These are phyloP conservation scores for Cystobasidium ongulense DNA, from an alignment of 768 basidiomycete genomes.

Conservation along the genomic window DNA sequence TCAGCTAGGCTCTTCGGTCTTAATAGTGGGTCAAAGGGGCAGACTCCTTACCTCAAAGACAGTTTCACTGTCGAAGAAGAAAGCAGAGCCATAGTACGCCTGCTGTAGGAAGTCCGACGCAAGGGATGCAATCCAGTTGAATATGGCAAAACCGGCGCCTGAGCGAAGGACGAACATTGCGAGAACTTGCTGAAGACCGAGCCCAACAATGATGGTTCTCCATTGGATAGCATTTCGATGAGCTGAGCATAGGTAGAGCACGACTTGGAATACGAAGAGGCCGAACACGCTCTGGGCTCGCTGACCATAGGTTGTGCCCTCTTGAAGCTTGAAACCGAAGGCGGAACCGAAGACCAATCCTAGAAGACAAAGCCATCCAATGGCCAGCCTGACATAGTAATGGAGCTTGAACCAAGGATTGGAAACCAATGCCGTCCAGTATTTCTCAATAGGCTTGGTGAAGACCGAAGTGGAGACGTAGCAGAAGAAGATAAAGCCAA, in stretches of 20 bases:
- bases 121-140: conserved; percentile 59
- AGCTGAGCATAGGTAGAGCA: conserved; percentile 63
- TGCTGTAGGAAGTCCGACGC: conserved; percentile 70
- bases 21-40: too few relatives aligned
- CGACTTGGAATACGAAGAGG: conserved; percentile 66
- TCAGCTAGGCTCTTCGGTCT: neutral
- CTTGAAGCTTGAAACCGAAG: conserved; percentile 52
- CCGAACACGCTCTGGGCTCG: conserved; percentile 63
- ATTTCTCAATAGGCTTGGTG: conserved; percentile 60
- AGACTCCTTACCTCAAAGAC: conserved; percentile 51
- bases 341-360: conserved; percentile 76
- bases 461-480: conserved; percentile 42
- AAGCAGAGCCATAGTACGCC: conserved; percentile 61
- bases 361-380: conserved; percentile 70
- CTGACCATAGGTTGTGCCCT: conserved; percentile 45
- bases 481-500: conserved; percentile 19
- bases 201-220: conserved; percentile 47
- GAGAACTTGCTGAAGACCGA: conserved; percentile 62
- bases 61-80: conserved; percentile 66
- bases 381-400: conserved; percentile 52
- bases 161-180: conserved; percentile 85
- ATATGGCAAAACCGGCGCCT: conserved; percentile 69
- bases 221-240: conserved; percentile 63
- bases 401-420: conserved; percentile 61
- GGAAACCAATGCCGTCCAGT: conserved; percentile 62